Evolutionary conservation across 352 stramenopile species (phyloP), one percentile per base, ranked within the genome.

Genomic region (Halophytophthora polymorphica): DNA sequence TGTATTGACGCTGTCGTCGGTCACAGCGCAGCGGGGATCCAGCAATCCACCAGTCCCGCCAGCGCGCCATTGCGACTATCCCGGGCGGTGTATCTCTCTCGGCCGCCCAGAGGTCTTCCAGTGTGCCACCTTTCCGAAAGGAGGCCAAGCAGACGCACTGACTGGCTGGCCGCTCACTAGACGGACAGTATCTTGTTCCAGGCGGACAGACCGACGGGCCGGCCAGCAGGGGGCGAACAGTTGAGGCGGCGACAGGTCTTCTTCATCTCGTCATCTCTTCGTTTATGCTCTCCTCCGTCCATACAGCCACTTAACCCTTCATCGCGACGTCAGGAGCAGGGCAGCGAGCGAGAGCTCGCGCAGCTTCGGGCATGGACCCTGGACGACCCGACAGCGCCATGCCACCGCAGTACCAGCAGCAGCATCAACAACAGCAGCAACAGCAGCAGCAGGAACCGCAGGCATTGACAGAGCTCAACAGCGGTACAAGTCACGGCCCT

Each of bases 321-420:
- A 31, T 19, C 1, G 25, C 11, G 35, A 45, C 22, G 25, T 21
- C 33, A 42, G 45, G 21, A 43, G 31, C 12, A 18, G 14, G 19
- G 7, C 34, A 53, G 49, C 38, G 36, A 19, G 43, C 43, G n/a
- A 37, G 35, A 19, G 35, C 35, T 18, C 29, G 48, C 37, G 38
- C 43, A 39, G 25, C 14, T 14, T 17, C 21, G 37, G 31, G 36
- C 40, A 54, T 66, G 38, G 49, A 64, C 25, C 35, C 35, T 49
- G 53, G 44, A 13, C 44, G 34, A 23, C 28, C 56, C 52, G 51
- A 44, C 17, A 56, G 56, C 19, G 33, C 55, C 23, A 47, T 34
- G 40, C 56, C 39, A n/a, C 39, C 33, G 31, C 63, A 42, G 40
- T 38, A 56, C 23, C 39, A 70, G 37, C 57, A 68, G 39, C 60